phyloP scores from a whole-genome alignment of 352 stramenopile genomes.

The Hyaloperonospora arabidopsidis region DNA sequence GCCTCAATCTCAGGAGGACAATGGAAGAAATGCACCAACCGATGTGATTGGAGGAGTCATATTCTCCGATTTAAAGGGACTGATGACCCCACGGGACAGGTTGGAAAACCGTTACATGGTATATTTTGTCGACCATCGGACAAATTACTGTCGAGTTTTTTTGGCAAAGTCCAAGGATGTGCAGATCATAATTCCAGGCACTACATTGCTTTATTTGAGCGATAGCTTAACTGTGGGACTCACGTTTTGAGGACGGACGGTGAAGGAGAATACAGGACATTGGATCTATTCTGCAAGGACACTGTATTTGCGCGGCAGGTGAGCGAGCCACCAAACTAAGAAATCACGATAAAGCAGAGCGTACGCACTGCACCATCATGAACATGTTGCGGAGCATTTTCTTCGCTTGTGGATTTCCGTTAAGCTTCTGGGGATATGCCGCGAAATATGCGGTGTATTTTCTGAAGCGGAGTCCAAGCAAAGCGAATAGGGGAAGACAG shows the following conservation, averaged over 20 bases:
- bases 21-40: conserved; percentile 4
- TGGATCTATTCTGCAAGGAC: not conserved
- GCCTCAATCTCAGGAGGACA: conserved; percentile 6
- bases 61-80: not conserved
- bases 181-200: conserved; percentile 2
- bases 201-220: not conserved
- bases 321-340: not conserved
- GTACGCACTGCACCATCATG: conserved; percentile 21
- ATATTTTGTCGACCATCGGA: not conserved
- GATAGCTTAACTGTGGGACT: not conserved
- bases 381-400: conserved; percentile 18
- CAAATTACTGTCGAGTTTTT: conserved; percentile 2
- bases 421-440: conserved; percentile 25
- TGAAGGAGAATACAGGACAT: not conserved
- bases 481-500: conserved; percentile 7
- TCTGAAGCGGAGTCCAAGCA: conserved; percentile 17
- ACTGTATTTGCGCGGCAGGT: not conserved
- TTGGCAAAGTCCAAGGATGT: conserved; percentile 2
- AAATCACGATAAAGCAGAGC: conserved; percentile 22
- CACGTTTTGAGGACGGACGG: not conserved
- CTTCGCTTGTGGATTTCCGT: conserved; percentile 15
- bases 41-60: not conserved
- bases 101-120: not conserved
- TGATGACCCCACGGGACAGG: not conserved
- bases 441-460: conserved; percentile 24